Conservation (phyloP, 2,329 filamentous ascomycete species). For the Verticillium longisporum region DNA sequence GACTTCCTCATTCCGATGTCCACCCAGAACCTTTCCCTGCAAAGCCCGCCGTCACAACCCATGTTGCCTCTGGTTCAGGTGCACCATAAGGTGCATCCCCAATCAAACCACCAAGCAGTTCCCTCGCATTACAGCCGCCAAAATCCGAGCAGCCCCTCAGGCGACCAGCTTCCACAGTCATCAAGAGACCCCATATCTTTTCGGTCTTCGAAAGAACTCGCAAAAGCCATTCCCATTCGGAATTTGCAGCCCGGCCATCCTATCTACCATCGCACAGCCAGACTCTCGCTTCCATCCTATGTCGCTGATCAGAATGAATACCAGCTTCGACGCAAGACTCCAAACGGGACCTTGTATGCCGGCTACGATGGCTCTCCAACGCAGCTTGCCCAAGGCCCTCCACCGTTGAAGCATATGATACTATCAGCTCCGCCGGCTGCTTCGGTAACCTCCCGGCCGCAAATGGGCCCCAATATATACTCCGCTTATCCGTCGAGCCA, state of each 20-base stretch:
- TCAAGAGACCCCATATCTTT: conserved; percentile 7
- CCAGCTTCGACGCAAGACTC: conserved; percentile 84
- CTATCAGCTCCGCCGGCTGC: conserved; percentile 28
- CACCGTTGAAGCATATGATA: conserved; percentile 76
- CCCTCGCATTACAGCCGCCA: conserved; percentile 10
- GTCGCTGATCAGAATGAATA: conserved; percentile 51
- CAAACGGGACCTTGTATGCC: conserved; percentile 84
- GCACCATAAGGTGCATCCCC: conserved; percentile 42
- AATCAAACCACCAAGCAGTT: conserved; percentile 30
- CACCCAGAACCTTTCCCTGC: too few species aligned
- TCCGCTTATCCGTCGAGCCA: neutral
- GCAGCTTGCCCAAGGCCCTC: conserved; percentile 65
- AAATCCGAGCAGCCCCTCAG: conserved; percentile 16
- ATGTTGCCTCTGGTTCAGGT: conserved; percentile 47
- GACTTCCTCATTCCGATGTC: neutral
- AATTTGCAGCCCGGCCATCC: conserved; percentile 23
- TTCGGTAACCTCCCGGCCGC: neutral
- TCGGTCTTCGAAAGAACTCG: conserved; percentile 14
- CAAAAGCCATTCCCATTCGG: conserved; percentile 27
- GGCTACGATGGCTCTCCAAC: conserved; percentile 82
- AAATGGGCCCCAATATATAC: neutral
- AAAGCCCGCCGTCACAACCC: conserved; percentile 5
- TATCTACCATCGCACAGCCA: conserved; percentile 14
- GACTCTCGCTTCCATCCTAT: conserved; percentile 3
- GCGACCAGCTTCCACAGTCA: conserved; percentile 11